Percentiles rank a stretch among this genome's conserved stretches.
These are phyloP conservation scores for Alisma plantagoaquatica DNA, from an alignment of 106 monocot genomes.

Conservation along the genomic window DNA sequence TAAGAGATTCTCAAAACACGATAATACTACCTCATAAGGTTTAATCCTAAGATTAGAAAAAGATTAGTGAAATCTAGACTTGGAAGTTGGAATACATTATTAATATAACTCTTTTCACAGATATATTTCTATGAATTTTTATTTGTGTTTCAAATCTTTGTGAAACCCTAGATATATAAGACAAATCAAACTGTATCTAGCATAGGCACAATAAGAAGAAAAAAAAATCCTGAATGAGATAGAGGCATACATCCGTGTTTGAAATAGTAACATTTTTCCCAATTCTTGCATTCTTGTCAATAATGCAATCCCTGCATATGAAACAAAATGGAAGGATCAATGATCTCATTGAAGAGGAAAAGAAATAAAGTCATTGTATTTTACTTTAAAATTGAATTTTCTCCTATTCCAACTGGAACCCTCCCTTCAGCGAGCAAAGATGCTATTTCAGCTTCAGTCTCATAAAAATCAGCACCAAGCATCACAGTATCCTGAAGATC, in stretches of 20 bases:
- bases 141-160: too few relatives aligned
- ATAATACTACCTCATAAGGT: too few relatives aligned
- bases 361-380: background rate
- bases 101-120: too few relatives aligned
- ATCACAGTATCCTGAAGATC: constrained; percentile 61
- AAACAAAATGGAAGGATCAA: background rate
- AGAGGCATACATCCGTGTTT: constrained; percentile 3
- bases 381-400: constrained; percentile 63
- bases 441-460: constrained; percentile 54
- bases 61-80: too few relatives aligned
- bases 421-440: constrained; percentile 61
- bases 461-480: constrained; percentile 85
- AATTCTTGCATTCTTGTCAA: constrained; percentile 15
- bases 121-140: too few relatives aligned
- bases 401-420: constrained; percentile 77
- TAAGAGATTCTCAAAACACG: too few relatives aligned
- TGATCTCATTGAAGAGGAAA: background rate
- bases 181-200: too few relatives aligned
- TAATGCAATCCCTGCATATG: constrained; percentile 5
- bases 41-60: too few relatives aligned
- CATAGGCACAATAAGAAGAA: too few relatives aligned
- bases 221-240: too few relatives aligned
- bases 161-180: too few relatives aligned
- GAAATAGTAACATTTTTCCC: constrained; percentile 6
- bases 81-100: too few relatives aligned